Percentiles rank a stretch among this genome's conserved stretches.
These are phyloP conservation scores for Daucus carota DNA, from an alignment of 129 eudicot genomes.

Conservation along the genomic window DNA sequence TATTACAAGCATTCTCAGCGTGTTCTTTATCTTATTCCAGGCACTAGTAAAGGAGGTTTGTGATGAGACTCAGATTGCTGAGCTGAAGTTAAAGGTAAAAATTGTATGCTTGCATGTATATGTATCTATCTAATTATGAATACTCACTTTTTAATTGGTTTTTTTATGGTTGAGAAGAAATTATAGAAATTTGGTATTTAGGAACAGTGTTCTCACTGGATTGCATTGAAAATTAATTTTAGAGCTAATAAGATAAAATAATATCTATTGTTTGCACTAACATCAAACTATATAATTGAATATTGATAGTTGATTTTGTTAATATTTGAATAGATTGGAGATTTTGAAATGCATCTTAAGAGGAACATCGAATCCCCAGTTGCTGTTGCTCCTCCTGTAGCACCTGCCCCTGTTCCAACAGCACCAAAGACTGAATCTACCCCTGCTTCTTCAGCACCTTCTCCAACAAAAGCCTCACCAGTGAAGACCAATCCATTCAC, in stretches of 20 bases:
- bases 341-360: constrained; percentile 85
- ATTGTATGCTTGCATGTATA: background rate
- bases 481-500: constrained; percentile 53
- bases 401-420: constrained; percentile 56
- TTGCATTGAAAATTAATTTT: background rate
- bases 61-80: constrained; percentile 83
- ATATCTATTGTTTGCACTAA: background rate
- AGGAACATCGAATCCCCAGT: constrained; percentile 53
- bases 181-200: background rate
- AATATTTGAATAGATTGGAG: constrained; percentile 51
- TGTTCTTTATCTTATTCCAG: constrained; percentile 35
- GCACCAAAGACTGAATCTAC: constrained; percentile 42
- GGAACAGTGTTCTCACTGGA: background rate
- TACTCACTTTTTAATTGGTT: background rate
- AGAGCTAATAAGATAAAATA: background rate
- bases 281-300: background rate
- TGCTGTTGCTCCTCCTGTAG: constrained; percentile 38
- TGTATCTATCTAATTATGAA: constrained; percentile 5
- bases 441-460: constrained; percentile 34
- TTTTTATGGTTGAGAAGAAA: background rate
- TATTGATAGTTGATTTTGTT: background rate
- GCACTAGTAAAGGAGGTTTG: constrained; percentile 66
- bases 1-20: background rate
- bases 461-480: constrained; percentile 36
- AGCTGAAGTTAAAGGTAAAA: constrained; percentile 75